These are phyloP conservation scores for Aspergillus fructus DNA, from an alignment of 2,329 filamentous ascomycete genomes.

Conservation along the genomic window DNA sequence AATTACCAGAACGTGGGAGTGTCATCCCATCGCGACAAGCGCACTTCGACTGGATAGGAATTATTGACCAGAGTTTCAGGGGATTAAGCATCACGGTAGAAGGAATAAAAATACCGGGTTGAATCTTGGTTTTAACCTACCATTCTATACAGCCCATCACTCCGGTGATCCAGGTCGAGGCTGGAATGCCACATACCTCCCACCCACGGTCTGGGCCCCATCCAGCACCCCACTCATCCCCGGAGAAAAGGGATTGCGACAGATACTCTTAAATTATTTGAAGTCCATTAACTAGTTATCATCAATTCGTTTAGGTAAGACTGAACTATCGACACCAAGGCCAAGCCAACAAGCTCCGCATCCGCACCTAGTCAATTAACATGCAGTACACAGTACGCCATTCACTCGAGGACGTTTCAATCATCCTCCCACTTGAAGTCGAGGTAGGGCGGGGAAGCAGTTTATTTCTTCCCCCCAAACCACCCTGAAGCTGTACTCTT, in stretches of 20 bases:
- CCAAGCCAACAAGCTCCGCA: not conserved
- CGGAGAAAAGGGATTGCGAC: not conserved
- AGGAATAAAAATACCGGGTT: not conserved
- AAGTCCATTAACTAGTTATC: not conserved
- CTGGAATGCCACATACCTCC: conserved; percentile 6
- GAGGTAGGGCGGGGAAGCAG: not conserved
- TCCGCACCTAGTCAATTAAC: not conserved
- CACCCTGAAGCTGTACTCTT: conserved; percentile 82
- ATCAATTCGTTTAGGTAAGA: not conserved
- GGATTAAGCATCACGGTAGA: not conserved
- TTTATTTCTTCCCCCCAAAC: conserved; percentile 60
- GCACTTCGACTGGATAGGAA: not conserved
- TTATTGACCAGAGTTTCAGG: no score
- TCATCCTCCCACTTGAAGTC: no score
- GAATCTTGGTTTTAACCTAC: not conserved
- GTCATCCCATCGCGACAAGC: not conserved
- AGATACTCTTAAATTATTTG: not conserved
- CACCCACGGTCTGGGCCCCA: no score
- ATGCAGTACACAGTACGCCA: no score
- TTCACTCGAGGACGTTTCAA: no score
- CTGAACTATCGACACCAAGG: not conserved
- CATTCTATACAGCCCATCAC: conserved; percentile 4
- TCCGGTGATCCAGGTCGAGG: conserved; percentile 11
- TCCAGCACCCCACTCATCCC: not conserved
- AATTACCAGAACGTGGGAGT: conserved; percentile 6